Evolutionary conservation across 23 red algal genomes (phyloP).

Genomic region (Cyanidiococcus yangmingshanensis): DNA sequence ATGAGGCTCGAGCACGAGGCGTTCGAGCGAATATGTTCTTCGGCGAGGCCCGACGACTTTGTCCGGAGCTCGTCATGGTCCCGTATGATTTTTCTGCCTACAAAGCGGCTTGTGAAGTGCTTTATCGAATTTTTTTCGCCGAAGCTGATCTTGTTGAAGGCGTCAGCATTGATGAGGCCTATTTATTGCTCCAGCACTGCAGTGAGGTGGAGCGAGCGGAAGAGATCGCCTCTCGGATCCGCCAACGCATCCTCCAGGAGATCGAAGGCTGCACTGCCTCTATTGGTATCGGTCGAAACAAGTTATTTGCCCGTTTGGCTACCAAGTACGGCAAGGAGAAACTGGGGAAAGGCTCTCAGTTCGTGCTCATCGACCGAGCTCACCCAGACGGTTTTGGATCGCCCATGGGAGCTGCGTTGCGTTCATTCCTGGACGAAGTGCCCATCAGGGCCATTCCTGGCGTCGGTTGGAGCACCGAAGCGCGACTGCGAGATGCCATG

Average conservation of each 20-base stretch:
- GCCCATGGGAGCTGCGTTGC: conserved; percentile 23
- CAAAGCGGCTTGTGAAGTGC: conserved; percentile 43
- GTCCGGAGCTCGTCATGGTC: conserved; percentile 56
- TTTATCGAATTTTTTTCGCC: conserved; percentile 56
- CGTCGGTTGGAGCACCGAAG: conserved; percentile 56
- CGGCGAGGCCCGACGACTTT: conserved; percentile 46
- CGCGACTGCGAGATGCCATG: conserved; percentile 26
- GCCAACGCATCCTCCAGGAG: conserved; percentile 38
- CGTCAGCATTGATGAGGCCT: conserved; percentile 88
- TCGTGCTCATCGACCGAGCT: conserved; percentile 29
- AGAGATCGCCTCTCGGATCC: conserved; percentile 36
- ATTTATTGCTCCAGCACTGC: conserved; percentile 45
- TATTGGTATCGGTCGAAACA: conserved; percentile 79
- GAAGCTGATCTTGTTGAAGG: conserved; percentile 53
- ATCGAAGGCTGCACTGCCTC: conserved; percentile 68
- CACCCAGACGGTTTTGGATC: not conserved
- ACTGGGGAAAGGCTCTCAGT: conserved; percentile 34
- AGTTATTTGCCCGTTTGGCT: conserved; percentile 73
- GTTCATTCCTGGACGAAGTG: conserved; percentile 42
- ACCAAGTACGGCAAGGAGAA: conserved; percentile 79
- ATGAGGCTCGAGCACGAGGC: conserved; percentile 69
- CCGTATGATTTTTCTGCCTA: conserved; percentile 84
- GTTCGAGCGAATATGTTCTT: conserved; percentile 83
- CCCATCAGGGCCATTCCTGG: conserved; percentile 58
- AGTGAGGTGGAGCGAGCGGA: conserved; percentile 24